Percentiles rank a stretch among this genome's conserved stretches.
phyloP scores from a whole-genome alignment of 2,329 filamentous ascomycete genomes.

The Ramularia endophylla region DNA sequence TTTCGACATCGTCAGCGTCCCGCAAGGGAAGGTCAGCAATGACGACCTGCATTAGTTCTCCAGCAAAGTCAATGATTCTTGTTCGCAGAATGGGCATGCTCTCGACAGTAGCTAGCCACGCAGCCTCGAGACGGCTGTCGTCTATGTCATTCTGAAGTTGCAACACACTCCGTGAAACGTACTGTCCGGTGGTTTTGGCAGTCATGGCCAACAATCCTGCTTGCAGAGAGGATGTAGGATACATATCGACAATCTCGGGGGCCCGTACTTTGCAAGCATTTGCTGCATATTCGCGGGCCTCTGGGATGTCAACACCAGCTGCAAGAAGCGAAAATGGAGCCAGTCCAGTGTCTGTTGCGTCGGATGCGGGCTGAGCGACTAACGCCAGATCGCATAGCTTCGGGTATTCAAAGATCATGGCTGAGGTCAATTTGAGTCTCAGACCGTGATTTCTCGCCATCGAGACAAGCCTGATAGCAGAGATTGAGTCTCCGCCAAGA shows the following conservation, averaged over 20 bases:
- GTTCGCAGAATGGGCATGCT: constrained; percentile 35
- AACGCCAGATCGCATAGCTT: background rate
- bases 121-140: constrained; percentile 28
- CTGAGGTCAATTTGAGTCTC: background rate
- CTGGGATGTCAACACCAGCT: background rate
- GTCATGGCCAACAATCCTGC: constrained; percentile 51
- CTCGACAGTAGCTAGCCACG: constrained; percentile 31
- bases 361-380: background rate
- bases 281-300: background rate
- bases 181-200: constrained; percentile 46
- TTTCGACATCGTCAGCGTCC: constrained; percentile 26
- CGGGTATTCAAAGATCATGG: background rate
- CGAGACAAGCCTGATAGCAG: constrained; percentile 39
- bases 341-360: background rate
- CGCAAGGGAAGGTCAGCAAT: constrained; percentile 32
- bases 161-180: constrained; percentile 33
- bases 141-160: constrained; percentile 20
- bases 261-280: background rate
- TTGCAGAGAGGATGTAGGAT: constrained; percentile 46
- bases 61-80: constrained; percentile 12
- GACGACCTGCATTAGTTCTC: constrained; percentile 10
- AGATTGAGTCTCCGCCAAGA: constrained; percentile 42
- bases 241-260: background rate
- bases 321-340: background rate
- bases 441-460: background rate